Conservation (phyloP, 2,329 filamentous ascomycete genomes). For the Pseudogymnoascus sp. region DNA sequence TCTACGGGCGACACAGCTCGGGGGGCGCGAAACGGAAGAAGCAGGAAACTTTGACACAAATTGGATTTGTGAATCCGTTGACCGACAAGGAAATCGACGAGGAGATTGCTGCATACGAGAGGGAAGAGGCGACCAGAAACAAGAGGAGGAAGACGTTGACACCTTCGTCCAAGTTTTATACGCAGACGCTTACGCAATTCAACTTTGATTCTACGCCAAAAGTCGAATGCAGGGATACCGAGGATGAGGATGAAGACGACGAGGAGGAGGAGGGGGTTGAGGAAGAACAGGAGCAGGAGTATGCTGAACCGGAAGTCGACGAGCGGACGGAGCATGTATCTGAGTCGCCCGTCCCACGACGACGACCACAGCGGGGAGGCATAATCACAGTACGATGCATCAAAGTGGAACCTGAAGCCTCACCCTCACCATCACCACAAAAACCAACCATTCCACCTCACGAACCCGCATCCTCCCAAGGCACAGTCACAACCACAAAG, state of each 20-base stretch:
- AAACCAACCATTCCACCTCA: not conserved
- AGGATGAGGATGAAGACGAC: not conserved
- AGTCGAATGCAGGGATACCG: not conserved
- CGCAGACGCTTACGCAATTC: slow-evolving; percentile 57
- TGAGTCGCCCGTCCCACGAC: not conserved
- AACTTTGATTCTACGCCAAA: slow-evolving; percentile 21
- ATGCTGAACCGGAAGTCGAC: not conserved
- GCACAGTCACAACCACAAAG: not conserved
- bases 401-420: not conserved
- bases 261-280: not conserved
- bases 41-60: slow-evolving; percentile 9
- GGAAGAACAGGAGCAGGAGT: not conserved
- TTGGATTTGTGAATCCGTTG: not conserved
- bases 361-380: not conserved
- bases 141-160: slow-evolving; percentile 2
- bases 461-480: not conserved
- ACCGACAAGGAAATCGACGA: slow-evolving; percentile 2
- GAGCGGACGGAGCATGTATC: not conserved
- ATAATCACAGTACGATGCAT: slow-evolving; percentile 4
- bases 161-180: slow-evolving; percentile 44
- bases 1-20: not conserved
- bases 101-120: slow-evolving; percentile 8
- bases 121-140: not conserved
- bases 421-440: not conserved
- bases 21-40: not conserved